These are phyloP conservation scores for Bondarzewia mesenterica DNA, from an alignment of 1,284 basidiomycete species.

Conservation along the genomic window DNA sequence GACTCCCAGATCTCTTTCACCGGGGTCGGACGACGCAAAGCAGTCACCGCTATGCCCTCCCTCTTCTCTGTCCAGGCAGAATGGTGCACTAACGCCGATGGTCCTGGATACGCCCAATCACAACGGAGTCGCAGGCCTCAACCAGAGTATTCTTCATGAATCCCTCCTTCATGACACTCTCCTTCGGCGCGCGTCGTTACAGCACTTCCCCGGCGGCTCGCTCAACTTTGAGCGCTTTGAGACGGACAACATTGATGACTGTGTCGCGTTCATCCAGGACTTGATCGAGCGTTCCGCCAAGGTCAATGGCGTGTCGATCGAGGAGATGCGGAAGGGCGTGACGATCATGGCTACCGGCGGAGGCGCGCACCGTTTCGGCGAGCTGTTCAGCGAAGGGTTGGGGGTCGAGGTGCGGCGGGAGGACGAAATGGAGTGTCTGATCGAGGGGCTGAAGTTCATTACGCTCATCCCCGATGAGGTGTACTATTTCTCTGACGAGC, in stretches of 20 bases:
- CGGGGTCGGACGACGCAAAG: conserved; percentile 27
- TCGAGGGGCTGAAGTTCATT: conserved; percentile 95
- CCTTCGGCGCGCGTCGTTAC: conserved; percentile 59
- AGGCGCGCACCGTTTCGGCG: conserved; percentile 92
- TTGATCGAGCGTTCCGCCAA: conserved; percentile 84
- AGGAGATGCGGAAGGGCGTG: conserved; percentile 88
- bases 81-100: conserved; percentile 78
- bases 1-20: conserved; percentile 43
- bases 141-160: conserved; percentile 41
- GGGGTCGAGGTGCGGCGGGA: conserved; percentile 84
- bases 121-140: conserved; percentile 29
- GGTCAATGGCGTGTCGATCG: conserved; percentile 84
- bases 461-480: conserved; percentile 96
- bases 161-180: conserved; percentile 50
- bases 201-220: conserved; percentile 90
- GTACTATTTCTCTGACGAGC: conserved; percentile 97
- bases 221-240: conserved; percentile 98
- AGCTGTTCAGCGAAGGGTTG: conserved; percentile 69
- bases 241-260: conserved; percentile 82
- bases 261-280: conserved; percentile 82
- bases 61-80: conserved; percentile 35
- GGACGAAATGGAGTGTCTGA: conserved; percentile 99
- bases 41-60: conserved; percentile 25
- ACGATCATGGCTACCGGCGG: conserved; percentile 99
- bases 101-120: conserved; percentile 45